Percentiles rank a stretch among this genome's conserved stretches.
phyloP scores from a whole-genome alignment of 306 rosid genomes.

The Pyrus pyrifolia region DNA sequence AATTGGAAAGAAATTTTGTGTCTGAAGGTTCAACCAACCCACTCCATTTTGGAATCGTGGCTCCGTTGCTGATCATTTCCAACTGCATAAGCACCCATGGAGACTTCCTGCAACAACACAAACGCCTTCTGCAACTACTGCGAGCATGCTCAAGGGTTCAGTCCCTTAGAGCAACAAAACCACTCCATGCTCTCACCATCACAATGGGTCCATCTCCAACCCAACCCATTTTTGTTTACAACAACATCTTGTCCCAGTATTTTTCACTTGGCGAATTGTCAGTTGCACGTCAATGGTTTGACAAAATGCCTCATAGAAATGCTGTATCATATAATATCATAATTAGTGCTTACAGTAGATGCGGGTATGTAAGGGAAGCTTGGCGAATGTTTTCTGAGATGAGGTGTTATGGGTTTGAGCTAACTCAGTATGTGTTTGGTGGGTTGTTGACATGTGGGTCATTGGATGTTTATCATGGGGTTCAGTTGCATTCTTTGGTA shows the following conservation, averaged over 20 bases:
- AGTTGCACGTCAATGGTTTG: conserved; percentile 27
- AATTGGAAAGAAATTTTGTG: not conserved
- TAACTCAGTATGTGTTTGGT: conserved; percentile 45
- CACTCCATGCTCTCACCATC: conserved; percentile 58
- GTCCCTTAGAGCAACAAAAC: conserved; percentile 28
- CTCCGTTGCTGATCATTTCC: not conserved
- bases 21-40: not conserved
- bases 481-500: conserved; percentile 49
- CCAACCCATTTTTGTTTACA: conserved; percentile 37
- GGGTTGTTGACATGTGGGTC: conserved; percentile 43
- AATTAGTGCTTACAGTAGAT: conserved; percentile 35
- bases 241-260: conserved; percentile 31
- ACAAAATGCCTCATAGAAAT: conserved; percentile 25
- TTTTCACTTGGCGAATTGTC: conserved; percentile 19
- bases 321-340: conserved; percentile 57
- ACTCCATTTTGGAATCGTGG: not conserved
- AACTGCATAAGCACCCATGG: conserved; percentile 43
- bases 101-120: conserved; percentile 30
- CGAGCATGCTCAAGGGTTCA: conserved; percentile 32
- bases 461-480: conserved; percentile 37
- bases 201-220: conserved; percentile 37
- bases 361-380: conserved; percentile 37
- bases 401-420: conserved; percentile 42
- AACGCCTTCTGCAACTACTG: conserved; percentile 36
- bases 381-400: conserved; percentile 44